Percentiles rank a stretch among this genome's conserved stretches.
Evolutionary conservation across 176 grass and related monocot species (phyloP).

Genomic region (Oryza coarctata): DNA sequence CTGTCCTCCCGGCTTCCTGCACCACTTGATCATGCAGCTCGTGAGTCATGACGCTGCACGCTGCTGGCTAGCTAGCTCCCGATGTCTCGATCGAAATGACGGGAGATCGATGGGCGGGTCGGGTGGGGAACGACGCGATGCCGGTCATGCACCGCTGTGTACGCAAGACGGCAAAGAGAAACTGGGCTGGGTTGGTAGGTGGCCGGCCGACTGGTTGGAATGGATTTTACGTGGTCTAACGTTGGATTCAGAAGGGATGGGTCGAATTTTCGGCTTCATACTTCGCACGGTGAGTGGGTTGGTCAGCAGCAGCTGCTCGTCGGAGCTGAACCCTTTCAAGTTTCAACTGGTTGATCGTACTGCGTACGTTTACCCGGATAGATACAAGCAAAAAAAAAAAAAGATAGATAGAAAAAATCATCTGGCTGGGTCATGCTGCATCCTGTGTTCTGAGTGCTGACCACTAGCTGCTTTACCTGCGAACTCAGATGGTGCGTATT

Average conservation of each 20-base stretch:
- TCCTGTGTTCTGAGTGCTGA: too few relatives aligned
- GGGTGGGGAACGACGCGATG: neutral
- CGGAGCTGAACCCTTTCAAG: neutral
- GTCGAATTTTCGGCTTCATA: neutral
- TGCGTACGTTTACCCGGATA: neutral
- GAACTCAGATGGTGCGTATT: too few relatives aligned
- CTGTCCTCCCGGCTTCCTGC: too few relatives aligned
- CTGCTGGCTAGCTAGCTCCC: too few relatives aligned
- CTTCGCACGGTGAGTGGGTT: neutral
- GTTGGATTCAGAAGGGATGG: neutral
- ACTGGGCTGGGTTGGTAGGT: conserved; percentile 10
- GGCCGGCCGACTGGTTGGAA: neutral
- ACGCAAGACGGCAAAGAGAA: too few relatives aligned
- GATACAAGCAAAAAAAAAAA: too few relatives aligned
- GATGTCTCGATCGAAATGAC: too few relatives aligned
- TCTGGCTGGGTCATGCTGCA: too few relatives aligned
- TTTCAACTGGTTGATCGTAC: neutral
- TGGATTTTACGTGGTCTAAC: neutral
- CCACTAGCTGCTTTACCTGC: too few relatives aligned
- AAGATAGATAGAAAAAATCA: too few relatives aligned
- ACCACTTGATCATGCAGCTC: too few relatives aligned
- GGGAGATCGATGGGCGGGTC: neutral
- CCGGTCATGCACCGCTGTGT: conserved; percentile 26
- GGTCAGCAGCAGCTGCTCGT: neutral
- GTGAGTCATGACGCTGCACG: too few relatives aligned